Evolutionary conservation across 192 early-diverging fungal species (phyloP).

Genomic region (Mortierella hygrophila): DNA sequence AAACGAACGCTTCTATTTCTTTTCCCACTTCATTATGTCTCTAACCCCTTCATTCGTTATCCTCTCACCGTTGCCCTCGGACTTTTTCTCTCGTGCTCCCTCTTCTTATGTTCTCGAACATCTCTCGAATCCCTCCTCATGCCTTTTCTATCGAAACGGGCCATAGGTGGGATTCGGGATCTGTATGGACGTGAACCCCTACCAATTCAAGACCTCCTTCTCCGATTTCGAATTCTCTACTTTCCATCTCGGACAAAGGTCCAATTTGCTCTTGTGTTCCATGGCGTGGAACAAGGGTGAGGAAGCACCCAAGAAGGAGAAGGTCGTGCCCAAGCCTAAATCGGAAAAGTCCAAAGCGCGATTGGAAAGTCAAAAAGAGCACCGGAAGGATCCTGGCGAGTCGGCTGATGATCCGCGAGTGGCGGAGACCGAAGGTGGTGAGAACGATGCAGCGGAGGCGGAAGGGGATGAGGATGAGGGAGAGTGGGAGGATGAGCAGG

Average conservation of each 20-base stretch:
- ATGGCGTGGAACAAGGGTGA: slow-evolving; percentile 78
- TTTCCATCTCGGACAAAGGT: slow-evolving; percentile 65
- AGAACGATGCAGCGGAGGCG: neutral
- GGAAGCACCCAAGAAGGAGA: slow-evolving; percentile 28
- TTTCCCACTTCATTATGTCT: too few species aligned
- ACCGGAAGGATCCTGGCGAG: neutral
- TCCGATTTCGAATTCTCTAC: slow-evolving; percentile 77
- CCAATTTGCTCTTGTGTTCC: slow-evolving; percentile 67
- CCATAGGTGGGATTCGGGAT: slow-evolving; percentile 80
- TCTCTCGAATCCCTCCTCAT: neutral
- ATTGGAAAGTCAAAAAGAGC: neutral
- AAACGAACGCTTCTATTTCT: too few species aligned
- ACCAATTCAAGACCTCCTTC: slow-evolving; percentile 74
- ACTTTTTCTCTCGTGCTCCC: too few species aligned
- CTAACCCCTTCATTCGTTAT: too few species aligned
- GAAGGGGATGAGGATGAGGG: slow-evolving; percentile 28
- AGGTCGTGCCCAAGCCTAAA: slow-evolving; percentile 15
- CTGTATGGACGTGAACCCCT: slow-evolving; percentile 90
- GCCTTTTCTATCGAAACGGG: neutral
- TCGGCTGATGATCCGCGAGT: too few species aligned
- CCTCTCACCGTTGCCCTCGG: too few species aligned
- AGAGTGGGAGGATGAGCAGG: slow-evolving; percentile 28
- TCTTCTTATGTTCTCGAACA: neutral
- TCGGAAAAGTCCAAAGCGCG: slow-evolving; percentile 4
- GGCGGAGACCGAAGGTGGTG: neutral